Percentiles rank a stretch among this genome's conserved stretches.
phyloP scores from a whole-genome alignment of 225 moss, liverwort and hornwort species.

The Pleurozium schreberi region DNA sequence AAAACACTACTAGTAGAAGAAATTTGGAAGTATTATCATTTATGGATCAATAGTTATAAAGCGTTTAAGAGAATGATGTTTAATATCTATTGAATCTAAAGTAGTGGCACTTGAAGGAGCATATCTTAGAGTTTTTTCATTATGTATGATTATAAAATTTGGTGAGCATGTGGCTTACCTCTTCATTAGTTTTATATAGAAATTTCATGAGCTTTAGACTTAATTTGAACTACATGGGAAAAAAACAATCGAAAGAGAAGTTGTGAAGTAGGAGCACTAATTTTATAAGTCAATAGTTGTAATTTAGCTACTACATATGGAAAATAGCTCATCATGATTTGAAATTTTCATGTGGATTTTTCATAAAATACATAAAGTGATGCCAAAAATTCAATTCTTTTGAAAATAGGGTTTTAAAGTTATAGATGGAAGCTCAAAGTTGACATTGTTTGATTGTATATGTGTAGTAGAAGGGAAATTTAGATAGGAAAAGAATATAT shows the following conservation, averaged over 20 bases:
- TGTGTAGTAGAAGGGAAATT: accelerated
- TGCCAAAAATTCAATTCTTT: accelerated
- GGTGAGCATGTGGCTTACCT: accelerated
- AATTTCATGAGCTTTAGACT: neutral
- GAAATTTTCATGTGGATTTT: neutral
- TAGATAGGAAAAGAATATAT: neutral
- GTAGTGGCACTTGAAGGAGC: accelerated
- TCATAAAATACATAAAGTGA: neutral
- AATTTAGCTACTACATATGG: neutral
- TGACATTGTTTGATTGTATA: neutral
- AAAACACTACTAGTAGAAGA: accelerated
- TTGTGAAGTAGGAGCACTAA: neutral
- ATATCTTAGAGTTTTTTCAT: neutral
- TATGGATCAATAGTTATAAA: accelerated
- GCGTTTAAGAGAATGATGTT: neutral
- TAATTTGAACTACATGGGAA: accelerated
- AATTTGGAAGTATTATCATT: neutral
- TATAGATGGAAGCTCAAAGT: neutral
- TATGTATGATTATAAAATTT: neutral
- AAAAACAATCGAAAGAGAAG: accelerated
- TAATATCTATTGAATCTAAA: neutral
- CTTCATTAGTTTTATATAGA: neutral
- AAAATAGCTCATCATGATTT: neutral
- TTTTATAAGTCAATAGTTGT: accelerated
- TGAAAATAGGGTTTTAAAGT: neutral